Conservation (phyloP, 2,329 filamentous ascomycete species). For the Lasiodiplodia sp. region DNA sequence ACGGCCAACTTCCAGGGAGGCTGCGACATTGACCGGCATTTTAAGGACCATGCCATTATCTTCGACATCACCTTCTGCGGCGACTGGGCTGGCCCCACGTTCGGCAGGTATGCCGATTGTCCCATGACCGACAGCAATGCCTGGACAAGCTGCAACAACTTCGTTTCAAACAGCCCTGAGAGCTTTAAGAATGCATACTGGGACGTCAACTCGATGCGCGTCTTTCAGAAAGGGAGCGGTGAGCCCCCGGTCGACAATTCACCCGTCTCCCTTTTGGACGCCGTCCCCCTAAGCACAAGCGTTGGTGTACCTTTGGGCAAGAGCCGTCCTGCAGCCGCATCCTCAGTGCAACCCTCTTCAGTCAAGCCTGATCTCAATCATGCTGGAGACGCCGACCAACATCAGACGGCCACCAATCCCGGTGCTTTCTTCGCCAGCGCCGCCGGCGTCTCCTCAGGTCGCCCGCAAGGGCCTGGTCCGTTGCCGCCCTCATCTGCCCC, state of each 20-base stretch:
- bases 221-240: slow-evolving; percentile 41
- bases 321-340: not conserved
- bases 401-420: not conserved
- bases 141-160: slow-evolving; percentile 38
- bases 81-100: slow-evolving; percentile 76
- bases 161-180: slow-evolving; percentile 35
- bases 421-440: not conserved
- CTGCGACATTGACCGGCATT: slow-evolving; percentile 47
- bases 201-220: slow-evolving; percentile 49
- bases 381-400: not conserved
- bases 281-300: not conserved
- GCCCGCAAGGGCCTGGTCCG: not conserved
- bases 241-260: not conserved
- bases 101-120: slow-evolving; percentile 63
- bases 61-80: slow-evolving; percentile 52
- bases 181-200: slow-evolving; percentile 45
- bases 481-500: not conserved
- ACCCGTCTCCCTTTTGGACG: not conserved
- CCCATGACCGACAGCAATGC: slow-evolving; percentile 36
- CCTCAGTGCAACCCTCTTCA: not conserved
- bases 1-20: slow-evolving; percentile 66
- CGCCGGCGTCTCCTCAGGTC: not conserved
- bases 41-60: slow-evolving; percentile 48
- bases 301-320: slow-evolving; percentile 16
- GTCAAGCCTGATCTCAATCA: not conserved